Evolutionary conservation across 768 basidiomycete genomes (phyloP), one percentile per base, ranked within the genome.

Genomic region (Rhizopogon rudus): DNA sequence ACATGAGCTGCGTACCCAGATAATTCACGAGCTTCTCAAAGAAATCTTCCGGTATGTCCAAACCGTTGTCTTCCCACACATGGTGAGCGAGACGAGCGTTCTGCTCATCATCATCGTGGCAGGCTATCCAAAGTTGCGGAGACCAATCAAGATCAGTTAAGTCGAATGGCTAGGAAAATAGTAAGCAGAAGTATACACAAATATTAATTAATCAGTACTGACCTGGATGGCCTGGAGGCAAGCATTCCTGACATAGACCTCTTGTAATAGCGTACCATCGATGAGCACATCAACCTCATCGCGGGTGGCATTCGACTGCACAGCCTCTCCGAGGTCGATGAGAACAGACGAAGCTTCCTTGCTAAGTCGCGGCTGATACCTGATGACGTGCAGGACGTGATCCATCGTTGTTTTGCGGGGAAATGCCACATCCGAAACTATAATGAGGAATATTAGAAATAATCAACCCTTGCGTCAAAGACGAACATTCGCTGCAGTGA

Each of bases 111-210:
- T 83, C 85, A 56, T 98, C 97, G 61, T 98, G 93, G 52, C 81
- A 86, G 4, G 89, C 89, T 40, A 98, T 78, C 85, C 92, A 91
- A 1, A 99, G 69, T 65, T 91, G 86, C 0, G 89, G 83, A 2
- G 88, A 91, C 88, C 94, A 99, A 57, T 97, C 94, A 39, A 93
- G 67, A 46, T 98, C 96, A 0, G 95, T 98, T 45, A 98, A 69
- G 70, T 98, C 97, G 60, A 98, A 88, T 0, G 94, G 88, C 92
- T 98, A 57, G 1, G 17, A 14, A 35, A 33, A 31, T 3, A 41
- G 22, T 62, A 31, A 54, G 46, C 41, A 52, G 13, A 45, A 7
- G 13, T 31, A 37, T 25, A 14, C n/a, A 25, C 17, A 10, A 57
- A 3, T 6, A 14, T 9, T 20, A 51, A 12, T 45, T 6, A 43